These are phyloP conservation scores for Rhizoclosmatium sp. DNA, from an alignment of 192 early-diverging fungal species.

Conservation along the genomic window DNA sequence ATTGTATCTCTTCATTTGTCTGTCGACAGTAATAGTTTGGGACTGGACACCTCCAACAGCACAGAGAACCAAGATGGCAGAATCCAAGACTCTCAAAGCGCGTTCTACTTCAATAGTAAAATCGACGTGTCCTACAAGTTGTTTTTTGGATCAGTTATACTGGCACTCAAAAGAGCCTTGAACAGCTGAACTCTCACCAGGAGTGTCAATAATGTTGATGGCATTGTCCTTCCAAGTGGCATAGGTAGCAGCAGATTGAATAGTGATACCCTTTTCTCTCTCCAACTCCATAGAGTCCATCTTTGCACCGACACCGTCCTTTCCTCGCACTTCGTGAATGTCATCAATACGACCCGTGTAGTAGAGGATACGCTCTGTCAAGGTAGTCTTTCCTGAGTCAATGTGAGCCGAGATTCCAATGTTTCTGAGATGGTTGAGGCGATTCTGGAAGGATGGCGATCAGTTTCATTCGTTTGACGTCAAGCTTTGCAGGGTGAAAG, in stretches of 20 bases:
- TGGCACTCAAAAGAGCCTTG: background rate
- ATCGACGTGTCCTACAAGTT: slow-evolving; percentile 83
- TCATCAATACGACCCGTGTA: slow-evolving; percentile 94
- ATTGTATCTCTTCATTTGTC: slow-evolving; percentile 83
- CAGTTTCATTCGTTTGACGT: background rate
- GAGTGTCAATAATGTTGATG: slow-evolving; percentile 95
- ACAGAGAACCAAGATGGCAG: slow-evolving; percentile 92
- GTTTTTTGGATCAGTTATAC: no score
- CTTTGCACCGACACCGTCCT: slow-evolving; percentile 92
- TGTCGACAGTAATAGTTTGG: slow-evolving; percentile 86
- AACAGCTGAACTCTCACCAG: slow-evolving; percentile 60
- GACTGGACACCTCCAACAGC: slow-evolving; percentile 98
- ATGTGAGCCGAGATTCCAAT: slow-evolving; percentile 84
- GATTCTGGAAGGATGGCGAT: slow-evolving; percentile 17
- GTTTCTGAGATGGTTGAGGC: slow-evolving; percentile 48
- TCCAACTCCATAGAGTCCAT: slow-evolving; percentile 99
- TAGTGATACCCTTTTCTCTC: slow-evolving; percentile 97
- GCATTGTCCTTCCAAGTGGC: slow-evolving; percentile 71
- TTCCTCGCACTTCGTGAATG: slow-evolving; percentile 80
- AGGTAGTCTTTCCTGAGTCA: slow-evolving; percentile 95
- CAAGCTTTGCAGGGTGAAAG: background rate
- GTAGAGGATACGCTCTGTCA: slow-evolving; percentile 96
- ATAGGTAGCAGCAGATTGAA: slow-evolving; percentile 93
- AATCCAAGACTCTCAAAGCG: slow-evolving; percentile 90
- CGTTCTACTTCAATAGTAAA: slow-evolving; percentile 98